phyloP scores from a whole-genome alignment of 306 rosid species.

The Dryas alaskensis region DNA sequence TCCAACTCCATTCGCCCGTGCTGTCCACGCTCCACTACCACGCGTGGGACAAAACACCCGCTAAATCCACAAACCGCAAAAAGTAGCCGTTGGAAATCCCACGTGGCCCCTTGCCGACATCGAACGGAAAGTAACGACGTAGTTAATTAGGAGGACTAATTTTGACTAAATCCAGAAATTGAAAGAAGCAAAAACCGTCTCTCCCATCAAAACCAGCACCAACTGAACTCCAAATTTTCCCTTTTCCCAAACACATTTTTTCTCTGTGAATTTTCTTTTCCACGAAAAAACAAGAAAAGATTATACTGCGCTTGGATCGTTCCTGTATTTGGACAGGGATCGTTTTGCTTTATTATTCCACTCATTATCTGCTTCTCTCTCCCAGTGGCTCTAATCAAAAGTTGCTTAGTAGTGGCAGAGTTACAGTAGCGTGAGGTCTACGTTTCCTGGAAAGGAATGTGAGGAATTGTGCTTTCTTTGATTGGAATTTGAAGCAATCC shows the following conservation, averaged over 20 bases:
- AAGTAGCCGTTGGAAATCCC: slow-evolving; percentile 51
- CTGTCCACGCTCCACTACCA: neutral
- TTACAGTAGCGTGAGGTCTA: slow-evolving; percentile 16
- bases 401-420: neutral
- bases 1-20: neutral
- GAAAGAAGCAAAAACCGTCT: neutral
- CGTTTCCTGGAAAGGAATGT: slow-evolving; percentile 11
- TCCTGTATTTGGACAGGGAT: neutral
- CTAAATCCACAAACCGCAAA: neutral
- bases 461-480: slow-evolving; percentile 7
- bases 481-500: slow-evolving; percentile 23
- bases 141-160: neutral
- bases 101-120: slow-evolving; percentile 41
- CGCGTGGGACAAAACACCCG: neutral
- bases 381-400: neutral
- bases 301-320: neutral
- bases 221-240: neutral
- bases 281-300: neutral
- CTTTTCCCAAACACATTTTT: neutral
- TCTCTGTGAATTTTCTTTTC: neutral
- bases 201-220: neutral
- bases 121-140: neutral
- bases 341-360: neutral
- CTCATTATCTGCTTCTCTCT: neutral
- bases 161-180: neutral